A percentile compares a stretch with the other conserved stretches of the same genome.
phyloP scores from a whole-genome alignment of 2,329 filamentous ascomycete species.

The Fusarium sp. region DNA sequence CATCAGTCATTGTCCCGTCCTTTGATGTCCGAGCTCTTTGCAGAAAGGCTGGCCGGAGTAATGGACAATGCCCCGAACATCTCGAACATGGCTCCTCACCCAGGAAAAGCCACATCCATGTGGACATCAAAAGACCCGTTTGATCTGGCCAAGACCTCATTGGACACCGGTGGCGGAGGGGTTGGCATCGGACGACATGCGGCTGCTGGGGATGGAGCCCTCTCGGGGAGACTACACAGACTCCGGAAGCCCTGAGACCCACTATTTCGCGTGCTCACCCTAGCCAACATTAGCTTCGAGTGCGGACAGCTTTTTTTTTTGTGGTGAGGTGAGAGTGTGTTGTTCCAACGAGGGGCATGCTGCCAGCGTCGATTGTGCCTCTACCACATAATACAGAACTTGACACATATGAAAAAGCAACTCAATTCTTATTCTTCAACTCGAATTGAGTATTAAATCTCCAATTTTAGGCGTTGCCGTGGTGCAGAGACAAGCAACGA shows the following conservation, averaged over 20 bases:
- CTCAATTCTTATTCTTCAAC: neutral
- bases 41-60: neutral
- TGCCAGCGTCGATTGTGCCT: neutral
- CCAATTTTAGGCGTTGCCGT: neutral
- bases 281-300: conserved; percentile 27
- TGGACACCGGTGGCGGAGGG: conserved; percentile 19
- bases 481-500: conserved; percentile 6
- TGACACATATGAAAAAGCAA: neutral
- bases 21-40: neutral
- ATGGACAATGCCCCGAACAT: conserved; percentile 19
- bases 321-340: neutral
- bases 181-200: conserved; percentile 22
- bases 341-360: neutral
- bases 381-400: neutral
- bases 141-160: conserved; percentile 14
- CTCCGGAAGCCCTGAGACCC: conserved; percentile 19
- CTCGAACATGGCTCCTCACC: neutral
- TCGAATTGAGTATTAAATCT: neutral
- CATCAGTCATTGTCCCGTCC: neutral
- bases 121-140: conserved; percentile 4
- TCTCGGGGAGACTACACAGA: conserved; percentile 27
- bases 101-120: conserved; percentile 16
- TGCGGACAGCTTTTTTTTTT: conserved; percentile 3
- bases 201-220: conserved; percentile 15
- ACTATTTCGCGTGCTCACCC: conserved; percentile 7